Conservation (phyloP, 2,329 filamentous ascomycete species). For the Diaporthe batatas region DNA sequence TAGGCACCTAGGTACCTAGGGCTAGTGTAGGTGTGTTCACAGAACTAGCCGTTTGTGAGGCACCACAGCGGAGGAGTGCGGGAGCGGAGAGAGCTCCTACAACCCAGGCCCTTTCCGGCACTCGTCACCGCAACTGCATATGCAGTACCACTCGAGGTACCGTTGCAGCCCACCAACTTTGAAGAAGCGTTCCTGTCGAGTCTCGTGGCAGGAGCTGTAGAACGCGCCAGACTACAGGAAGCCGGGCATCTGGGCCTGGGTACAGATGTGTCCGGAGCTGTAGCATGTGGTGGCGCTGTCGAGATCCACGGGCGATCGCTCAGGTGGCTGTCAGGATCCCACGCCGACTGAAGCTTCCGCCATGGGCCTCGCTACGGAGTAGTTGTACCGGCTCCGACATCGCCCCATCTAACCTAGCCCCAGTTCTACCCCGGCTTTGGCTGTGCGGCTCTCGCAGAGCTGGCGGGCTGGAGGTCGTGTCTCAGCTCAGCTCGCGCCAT, state of each 20-base stretch:
- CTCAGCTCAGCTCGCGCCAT: constrained; percentile 8
- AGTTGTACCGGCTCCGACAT: constrained; percentile 28
- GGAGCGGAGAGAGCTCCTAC: constrained; percentile 14
- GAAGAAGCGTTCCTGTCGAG: constrained; percentile 22
- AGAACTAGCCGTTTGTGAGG: constrained; percentile 11
- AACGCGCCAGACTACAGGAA: constrained; percentile 3
- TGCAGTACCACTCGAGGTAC: constrained; percentile 22
- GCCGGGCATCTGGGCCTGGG: constrained; percentile 3
- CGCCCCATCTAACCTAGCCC: constrained; percentile 26
- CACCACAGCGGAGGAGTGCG: constrained; percentile 21
- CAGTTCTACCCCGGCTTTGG: constrained; percentile 23
- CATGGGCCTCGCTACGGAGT: constrained; percentile 4
- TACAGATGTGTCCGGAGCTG: not conserved
- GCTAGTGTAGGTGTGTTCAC: constrained; percentile 4
- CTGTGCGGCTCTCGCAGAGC: constrained; percentile 19
- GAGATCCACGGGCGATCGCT: not conserved
- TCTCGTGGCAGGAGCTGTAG: not conserved
- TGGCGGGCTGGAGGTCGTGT: not conserved
- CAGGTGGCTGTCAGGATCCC: not conserved
- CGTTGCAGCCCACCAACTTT: not conserved
- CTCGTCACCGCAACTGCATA: constrained; percentile 31
- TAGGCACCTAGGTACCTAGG: no score
- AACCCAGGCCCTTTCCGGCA: constrained; percentile 13
- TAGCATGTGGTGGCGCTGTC: not conserved
- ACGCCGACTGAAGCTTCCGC: constrained; percentile 5